Evolutionary conservation across 306 rosid genomes (phyloP).

Genomic region (Lathyrus tuberosus): DNA sequence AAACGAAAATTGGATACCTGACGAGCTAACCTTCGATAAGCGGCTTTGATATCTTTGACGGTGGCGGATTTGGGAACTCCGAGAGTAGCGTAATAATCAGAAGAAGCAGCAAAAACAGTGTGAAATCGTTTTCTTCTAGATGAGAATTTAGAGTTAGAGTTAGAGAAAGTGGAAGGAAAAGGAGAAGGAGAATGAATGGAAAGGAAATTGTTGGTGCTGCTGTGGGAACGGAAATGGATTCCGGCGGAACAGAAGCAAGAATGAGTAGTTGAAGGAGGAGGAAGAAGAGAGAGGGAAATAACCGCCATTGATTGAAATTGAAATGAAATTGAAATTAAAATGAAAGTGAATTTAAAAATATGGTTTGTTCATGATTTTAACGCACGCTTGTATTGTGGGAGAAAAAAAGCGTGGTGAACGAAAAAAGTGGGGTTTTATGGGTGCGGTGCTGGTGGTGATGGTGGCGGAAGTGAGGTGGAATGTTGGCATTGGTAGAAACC

Average conservation of each 20-base stretch:
- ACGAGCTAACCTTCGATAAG: conserved; percentile 93
- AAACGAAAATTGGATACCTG: conserved; percentile 63
- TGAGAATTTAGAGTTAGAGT: conserved; percentile 38
- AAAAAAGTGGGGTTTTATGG: conserved; percentile 17
- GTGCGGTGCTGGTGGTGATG: background rate
- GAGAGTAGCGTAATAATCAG: conserved; percentile 86
- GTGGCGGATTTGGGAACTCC: conserved; percentile 82
- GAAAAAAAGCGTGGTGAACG: background rate
- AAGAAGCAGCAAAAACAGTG: conserved; percentile 65
- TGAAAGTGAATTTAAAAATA: background rate
- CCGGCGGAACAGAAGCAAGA: conserved; percentile 49
- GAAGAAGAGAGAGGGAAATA: conserved; percentile 56
- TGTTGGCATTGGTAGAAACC: background rate
- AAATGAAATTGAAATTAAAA: background rate
- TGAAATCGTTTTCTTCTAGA: conserved; percentile 51
- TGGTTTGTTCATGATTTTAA: conserved; percentile 32
- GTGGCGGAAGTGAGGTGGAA: background rate
- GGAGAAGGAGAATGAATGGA: conserved; percentile 45
- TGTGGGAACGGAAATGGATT: conserved; percentile 52
- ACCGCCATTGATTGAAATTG: conserved; percentile 50
- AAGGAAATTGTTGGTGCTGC: conserved; percentile 39
- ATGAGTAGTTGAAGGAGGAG: conserved; percentile 42
- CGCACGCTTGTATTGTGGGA: conserved; percentile 24
- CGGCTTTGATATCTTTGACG: conserved; percentile 84
- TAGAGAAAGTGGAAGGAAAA: conserved; percentile 26